phyloP scores from a whole-genome alignment of 106 monocot genomes.

The Allium fistulosum region DNA sequence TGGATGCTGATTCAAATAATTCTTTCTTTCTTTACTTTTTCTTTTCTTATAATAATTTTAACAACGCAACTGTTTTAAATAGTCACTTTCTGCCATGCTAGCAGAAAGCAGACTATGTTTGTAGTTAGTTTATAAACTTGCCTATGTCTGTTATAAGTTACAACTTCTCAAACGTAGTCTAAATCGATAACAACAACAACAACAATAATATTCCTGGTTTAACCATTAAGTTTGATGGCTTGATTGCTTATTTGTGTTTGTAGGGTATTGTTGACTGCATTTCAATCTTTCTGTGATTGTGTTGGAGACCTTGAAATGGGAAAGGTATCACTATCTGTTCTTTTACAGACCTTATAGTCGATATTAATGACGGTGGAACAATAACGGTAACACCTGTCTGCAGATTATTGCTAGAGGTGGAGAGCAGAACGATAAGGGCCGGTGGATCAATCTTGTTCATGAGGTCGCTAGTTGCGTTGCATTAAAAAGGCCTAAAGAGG shows the following conservation, averaged over 20 bases:
- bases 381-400: not conserved
- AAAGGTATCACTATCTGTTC: constrained; percentile 34
- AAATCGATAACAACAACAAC: no score
- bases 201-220: no score
- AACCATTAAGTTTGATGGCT: not conserved
- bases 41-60: no score
- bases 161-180: no score
- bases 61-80: no score
- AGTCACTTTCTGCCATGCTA: no score
- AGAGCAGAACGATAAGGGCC: constrained; percentile 60
- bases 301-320: constrained; percentile 99
- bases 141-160: no score
- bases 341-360: no score
- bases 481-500: constrained; percentile 95
- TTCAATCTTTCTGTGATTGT: constrained; percentile 98
- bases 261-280: constrained; percentile 68
- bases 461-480: constrained; percentile 80
- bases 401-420: constrained; percentile 84
- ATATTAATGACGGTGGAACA: no score
- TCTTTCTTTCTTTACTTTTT: not conserved
- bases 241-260: constrained; percentile 9
- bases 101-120: no score
- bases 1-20: not conserved
- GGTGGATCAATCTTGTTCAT: constrained; percentile 71
- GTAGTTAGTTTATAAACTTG: no score